Percentiles rank a stretch among this genome's conserved stretches.
These are phyloP conservation scores for Penicillium paneum DNA, from an alignment of 2,329 filamentous ascomycete genomes.

Conservation along the genomic window DNA sequence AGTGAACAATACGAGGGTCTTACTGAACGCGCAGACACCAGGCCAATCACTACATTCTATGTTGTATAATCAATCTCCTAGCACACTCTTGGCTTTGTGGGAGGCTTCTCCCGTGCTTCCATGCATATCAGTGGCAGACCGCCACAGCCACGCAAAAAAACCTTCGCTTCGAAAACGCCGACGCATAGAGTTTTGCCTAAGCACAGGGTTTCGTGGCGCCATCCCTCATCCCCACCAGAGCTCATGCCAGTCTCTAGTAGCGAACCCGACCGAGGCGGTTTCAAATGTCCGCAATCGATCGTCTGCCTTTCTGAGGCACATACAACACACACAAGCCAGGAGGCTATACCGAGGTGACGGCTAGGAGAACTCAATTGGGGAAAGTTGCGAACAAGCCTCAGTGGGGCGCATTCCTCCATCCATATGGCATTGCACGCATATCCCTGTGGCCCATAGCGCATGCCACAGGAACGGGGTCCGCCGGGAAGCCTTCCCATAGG, in stretches of 20 bases:
- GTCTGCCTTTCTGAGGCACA: not conserved
- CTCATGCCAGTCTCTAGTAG: not conserved
- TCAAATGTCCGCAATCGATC: not conserved
- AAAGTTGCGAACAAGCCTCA: constrained; percentile 2
- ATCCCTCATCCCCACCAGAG: not conserved
- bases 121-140: constrained; percentile 26
- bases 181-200: not conserved
- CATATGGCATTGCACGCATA: constrained; percentile 10
- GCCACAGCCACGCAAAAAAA: constrained; percentile 10
- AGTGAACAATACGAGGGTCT: not conserved
- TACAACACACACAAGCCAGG: not conserved
- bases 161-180: not conserved
- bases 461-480: constrained; percentile 15
- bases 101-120: constrained; percentile 30
- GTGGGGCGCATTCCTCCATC: not conserved
- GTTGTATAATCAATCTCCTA: not conserved
- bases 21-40: not conserved
- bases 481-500: constrained; percentile 21
- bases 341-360: not conserved
- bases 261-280: not conserved
- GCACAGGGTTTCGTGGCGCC: constrained; percentile 4
- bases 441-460: constrained; percentile 5
- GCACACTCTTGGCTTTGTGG: not conserved
- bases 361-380: not conserved
- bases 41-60: not conserved